A percentile compares a stretch with the other conserved stretches of the same genome.
Conservation (phyloP, 371 early-diverging fungal species). For the Umbelopsis sp. region DNA sequence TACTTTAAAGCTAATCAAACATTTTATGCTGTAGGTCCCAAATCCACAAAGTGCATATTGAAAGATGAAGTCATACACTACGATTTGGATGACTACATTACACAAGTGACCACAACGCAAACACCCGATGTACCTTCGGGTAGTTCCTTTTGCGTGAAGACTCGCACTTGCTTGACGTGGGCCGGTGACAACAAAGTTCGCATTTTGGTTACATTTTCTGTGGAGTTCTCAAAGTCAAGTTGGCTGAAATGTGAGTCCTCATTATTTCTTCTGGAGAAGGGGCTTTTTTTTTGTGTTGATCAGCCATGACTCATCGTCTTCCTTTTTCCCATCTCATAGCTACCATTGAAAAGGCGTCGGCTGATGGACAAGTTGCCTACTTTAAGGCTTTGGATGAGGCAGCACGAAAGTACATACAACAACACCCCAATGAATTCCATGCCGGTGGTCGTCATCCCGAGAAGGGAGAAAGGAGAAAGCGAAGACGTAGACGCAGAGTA, state of each 20-base stretch:
- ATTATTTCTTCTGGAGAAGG: no score
- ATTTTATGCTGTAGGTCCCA: slow-evolving; percentile 56
- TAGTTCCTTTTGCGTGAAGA: slow-evolving; percentile 73
- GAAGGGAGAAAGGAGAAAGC: slow-evolving; percentile 18
- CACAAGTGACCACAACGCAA: slow-evolving; percentile 63
- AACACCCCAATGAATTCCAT: slow-evolving; percentile 19
- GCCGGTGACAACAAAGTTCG: slow-evolving; percentile 64
- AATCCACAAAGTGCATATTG: slow-evolving; percentile 68
- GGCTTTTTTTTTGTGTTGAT: slow-evolving; percentile 29
- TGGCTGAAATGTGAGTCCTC: slow-evolving; percentile 71
- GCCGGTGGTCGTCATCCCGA: slow-evolving; percentile 7
- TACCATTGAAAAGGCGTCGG: slow-evolving; percentile 72
- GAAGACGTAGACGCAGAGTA: slow-evolving; percentile 23
- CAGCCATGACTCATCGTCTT: slow-evolving; percentile 42
- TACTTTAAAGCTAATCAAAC: no score
- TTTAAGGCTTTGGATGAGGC: slow-evolving; percentile 61
- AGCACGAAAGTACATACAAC: slow-evolving; percentile 54
- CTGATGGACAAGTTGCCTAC: slow-evolving; percentile 64
- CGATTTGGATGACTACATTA: slow-evolving; percentile 64
- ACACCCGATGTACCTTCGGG: slow-evolving; percentile 92
- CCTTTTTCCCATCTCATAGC: slow-evolving; percentile 35
- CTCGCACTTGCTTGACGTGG: slow-evolving; percentile 85
- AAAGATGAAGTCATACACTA: slow-evolving; percentile 60
- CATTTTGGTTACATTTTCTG: slow-evolving; percentile 67
- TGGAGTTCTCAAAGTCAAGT: slow-evolving; percentile 73